Base-by-base conservation (phyloP, 2,329 filamentous ascomycete species). In the Orbilia quercus region DNA sequence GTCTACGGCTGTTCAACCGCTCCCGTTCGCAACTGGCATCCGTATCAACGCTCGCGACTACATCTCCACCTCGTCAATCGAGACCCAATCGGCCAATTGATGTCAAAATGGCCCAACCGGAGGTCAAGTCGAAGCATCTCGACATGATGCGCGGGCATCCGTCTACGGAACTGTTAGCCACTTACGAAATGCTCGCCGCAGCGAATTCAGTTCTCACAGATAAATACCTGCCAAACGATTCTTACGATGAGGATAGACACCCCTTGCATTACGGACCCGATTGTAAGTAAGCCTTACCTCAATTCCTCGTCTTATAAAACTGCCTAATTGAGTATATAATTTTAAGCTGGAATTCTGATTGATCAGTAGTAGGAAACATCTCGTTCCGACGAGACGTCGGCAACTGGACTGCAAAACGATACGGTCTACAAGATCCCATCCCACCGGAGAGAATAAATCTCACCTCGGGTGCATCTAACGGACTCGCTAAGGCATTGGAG, bases 181-280 rank as follows among this genome's bases (percentile, higher is more conserved):
- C 70, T 2, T 54, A 53, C 36, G 70, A 74, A 53, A 69, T 74
- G 51, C 57, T 67, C 1, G 70, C 62, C 1, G 70, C 63, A n/a
- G 70, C 70, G 1, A 74, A 63, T 58, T 40, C 60, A 12, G 70
- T 59, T n/a, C 53, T 74, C 7, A 42, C 45, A n/a, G 36, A 50
- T 23, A 1, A 31, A 16, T 40, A 51, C 5, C n/a, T 74, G 18
- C 51, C 62, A 2, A 48, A 58, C 14, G 70, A 74, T 48, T 74
- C 70, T 9, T 58, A 47, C 18, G 63, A 54, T 6, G 23, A 53
- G 40, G 70, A 74, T 57, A 69, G 63, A 51, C 70, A 74, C 23
- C 70, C 70, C 7, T 38, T 78, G 25, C 75, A 77, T 28, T 78
- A 78, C 63, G 77, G 76, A 1, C 74, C 75, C n/a, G 76, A 78